Base-by-base conservation (phyloP, 257 asterid species). In the Penstemon newberryi region DNA sequence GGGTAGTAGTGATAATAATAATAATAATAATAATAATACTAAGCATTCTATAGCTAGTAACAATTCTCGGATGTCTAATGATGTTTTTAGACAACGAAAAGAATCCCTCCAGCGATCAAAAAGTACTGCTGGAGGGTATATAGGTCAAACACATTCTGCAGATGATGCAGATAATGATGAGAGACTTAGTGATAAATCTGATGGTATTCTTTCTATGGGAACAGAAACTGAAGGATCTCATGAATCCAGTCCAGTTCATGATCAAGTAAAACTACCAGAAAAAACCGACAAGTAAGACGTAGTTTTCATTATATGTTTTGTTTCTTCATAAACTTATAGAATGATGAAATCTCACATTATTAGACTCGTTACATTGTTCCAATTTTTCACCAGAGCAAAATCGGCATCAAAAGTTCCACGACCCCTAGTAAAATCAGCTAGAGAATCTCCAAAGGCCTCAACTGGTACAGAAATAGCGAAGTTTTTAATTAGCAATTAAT, bases 221-320 rank as follows among this genome's bases (percentile, higher is more conserved):
- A 73, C 88, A 82, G 91, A 77, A 71, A 50, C 84, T 84, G 83
- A 86, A 42, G 50, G 69, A 70, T 70, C 63, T 43, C 38, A 54
- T 10, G 67, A 79, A 49, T 72, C 79, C 63, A 53, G 60, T 74
- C 52, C 7, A 49, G 62, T 77, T 61, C 66, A 44, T 11, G 84
- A 66, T 49, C 81, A 70, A 77, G 69, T 63, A 75, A 75, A 60
- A 71, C 63, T 0, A 63, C 52, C 78, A 39, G 70, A 75, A 41
- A 67, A 38, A 19, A 72, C 39, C 6, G 74, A 60, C 8, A 80
- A 65, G 92, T 81, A 68, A 69, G 84, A 76, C 7, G 13, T 36
- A 5, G 38, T 12, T 40, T 8, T 3, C 10, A 6, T 19, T 50
- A 46, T n/a, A 46, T 46, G n/a, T 7, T 46, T 46, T 46, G 12